A percentile compares a stretch with the other conserved stretches of the same genome.
Conservation (phyloP, 352 stramenopile genomes). For the Globisporangium radiosum region DNA sequence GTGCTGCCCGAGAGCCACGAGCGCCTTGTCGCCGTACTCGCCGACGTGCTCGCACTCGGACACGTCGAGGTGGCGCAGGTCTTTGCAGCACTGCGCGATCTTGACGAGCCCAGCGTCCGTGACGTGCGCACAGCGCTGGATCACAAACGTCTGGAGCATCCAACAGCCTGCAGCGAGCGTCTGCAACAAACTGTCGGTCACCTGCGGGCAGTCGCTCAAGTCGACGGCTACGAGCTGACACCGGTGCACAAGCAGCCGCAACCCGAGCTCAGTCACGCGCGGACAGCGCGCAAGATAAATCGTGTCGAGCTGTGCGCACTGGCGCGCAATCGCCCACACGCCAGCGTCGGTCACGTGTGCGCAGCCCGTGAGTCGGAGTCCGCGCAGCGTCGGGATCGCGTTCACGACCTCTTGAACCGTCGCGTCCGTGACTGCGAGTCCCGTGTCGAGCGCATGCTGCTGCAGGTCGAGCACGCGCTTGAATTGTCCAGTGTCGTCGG, state of each 20-base stretch:
- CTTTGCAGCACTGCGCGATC: constrained; percentile 82
- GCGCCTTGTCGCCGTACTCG: constrained; percentile 90
- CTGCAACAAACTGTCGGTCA: constrained; percentile 81
- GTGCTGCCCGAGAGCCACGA: constrained; percentile 84
- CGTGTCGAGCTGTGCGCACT: constrained; percentile 57
- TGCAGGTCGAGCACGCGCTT: constrained; percentile 74
- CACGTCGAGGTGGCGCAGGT: constrained; percentile 77
- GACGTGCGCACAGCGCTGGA: constrained; percentile 73
- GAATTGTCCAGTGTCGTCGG: constrained; percentile 66
- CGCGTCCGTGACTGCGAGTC: constrained; percentile 83
- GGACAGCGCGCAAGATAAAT: constrained; percentile 79
- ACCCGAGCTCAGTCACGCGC: constrained; percentile 82
- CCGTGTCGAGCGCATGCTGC: constrained; percentile 83
- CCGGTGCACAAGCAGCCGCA: constrained; percentile 85
- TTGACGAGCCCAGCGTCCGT: constrained; percentile 84
- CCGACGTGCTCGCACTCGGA: constrained; percentile 80
- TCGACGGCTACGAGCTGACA: constrained; percentile 79
- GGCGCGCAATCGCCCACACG: constrained; percentile 79
- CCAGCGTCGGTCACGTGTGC: constrained; percentile 83
- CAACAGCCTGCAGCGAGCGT: constrained; percentile 85
- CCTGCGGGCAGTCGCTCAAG: constrained; percentile 76
- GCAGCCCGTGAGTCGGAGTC: constrained; percentile 60
- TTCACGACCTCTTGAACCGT: constrained; percentile 88
- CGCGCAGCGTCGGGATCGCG: constrained; percentile 55
- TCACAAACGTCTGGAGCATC: constrained; percentile 75